phyloP scores from a whole-genome alignment of 148 eudicot species.

The Camellia sinensis region DNA sequence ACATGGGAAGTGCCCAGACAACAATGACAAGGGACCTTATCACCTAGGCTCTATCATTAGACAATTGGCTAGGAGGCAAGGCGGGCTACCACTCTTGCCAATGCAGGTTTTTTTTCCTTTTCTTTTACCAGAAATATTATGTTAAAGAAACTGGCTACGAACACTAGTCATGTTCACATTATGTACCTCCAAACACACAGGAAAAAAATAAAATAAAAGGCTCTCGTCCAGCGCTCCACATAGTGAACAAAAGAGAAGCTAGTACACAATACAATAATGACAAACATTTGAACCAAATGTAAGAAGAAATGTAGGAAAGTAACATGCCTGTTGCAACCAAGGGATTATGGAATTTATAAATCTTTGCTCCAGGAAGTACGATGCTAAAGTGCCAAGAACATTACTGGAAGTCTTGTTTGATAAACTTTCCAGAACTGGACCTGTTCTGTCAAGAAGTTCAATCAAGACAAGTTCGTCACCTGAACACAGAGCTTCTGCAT shows the following conservation, averaged over 20 bases:
- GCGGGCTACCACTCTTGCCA: background rate
- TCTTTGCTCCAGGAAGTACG: conserved; percentile 51
- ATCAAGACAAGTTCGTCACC: conserved; percentile 57
- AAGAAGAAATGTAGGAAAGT: background rate
- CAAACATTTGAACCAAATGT: background rate
- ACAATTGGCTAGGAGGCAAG: background rate
- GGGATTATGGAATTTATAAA: conserved; percentile 57
- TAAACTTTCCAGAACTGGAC: conserved; percentile 73
- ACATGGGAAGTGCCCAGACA: background rate
- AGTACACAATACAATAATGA: background rate
- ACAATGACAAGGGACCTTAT: background rate
- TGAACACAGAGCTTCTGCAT: conserved; percentile 65
- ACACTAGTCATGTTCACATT: background rate
- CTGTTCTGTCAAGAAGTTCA: conserved; percentile 76
- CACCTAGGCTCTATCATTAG: background rate
- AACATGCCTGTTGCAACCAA: conserved; percentile 85
- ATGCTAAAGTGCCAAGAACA: conserved; percentile 51
- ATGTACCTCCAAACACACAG: background rate
- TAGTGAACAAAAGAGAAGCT: background rate
- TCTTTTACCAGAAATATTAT: too few species aligned
- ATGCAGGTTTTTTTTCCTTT: background rate
- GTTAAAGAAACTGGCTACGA: background rate
- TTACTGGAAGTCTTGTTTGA: conserved; percentile 56
- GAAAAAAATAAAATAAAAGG: background rate
- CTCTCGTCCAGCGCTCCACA: background rate